Percentiles rank a stretch among this genome's conserved stretches.
phyloP scores from a whole-genome alignment of 805 yeast species.

The Pichia kluyveri region DNA sequence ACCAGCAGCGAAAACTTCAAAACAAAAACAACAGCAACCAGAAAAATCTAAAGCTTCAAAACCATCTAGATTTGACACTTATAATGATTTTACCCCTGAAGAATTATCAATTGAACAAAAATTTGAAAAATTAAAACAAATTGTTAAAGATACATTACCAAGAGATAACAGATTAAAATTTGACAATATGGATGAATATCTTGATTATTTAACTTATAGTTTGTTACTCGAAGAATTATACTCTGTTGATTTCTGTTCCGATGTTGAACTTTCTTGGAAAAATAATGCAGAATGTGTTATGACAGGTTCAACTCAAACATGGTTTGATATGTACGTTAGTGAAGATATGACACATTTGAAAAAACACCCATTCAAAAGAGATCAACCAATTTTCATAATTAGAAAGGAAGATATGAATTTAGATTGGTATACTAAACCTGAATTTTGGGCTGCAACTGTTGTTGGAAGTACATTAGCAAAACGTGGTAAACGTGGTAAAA shows the following conservation, averaged over 20 bases:
- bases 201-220: slow-evolving; percentile 50
- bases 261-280: slow-evolving; percentile 31
- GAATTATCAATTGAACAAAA: neutral
- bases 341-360: slow-evolving; percentile 45
- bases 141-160: slow-evolving; percentile 16
- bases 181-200: slow-evolving; percentile 42
- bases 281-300: slow-evolving; percentile 27
- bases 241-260: slow-evolving; percentile 36
- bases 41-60: too few relatives aligned
- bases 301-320: slow-evolving; percentile 35
- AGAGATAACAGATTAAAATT: slow-evolving; percentile 24
- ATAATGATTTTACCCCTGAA: too few relatives aligned
- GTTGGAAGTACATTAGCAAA: slow-evolving; percentile 31
- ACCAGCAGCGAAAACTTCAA: too few relatives aligned
- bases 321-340: slow-evolving; percentile 38
- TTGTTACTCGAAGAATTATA: slow-evolving; percentile 54
- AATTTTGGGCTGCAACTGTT: slow-evolving; percentile 48
- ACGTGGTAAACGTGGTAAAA: slow-evolving; percentile 21
- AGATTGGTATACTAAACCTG: slow-evolving; percentile 15
- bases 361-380: slow-evolving; percentile 49
- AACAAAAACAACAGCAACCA: too few relatives aligned
- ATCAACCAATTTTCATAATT: slow-evolving; percentile 50
- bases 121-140: slow-evolving; percentile 11
- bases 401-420: slow-evolving; percentile 34
- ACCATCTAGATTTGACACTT: too few relatives aligned